Evolutionary conservation across 495 filamentous ascomycete species (phyloP).

Genomic region (Cudoniella acicularis): DNA sequence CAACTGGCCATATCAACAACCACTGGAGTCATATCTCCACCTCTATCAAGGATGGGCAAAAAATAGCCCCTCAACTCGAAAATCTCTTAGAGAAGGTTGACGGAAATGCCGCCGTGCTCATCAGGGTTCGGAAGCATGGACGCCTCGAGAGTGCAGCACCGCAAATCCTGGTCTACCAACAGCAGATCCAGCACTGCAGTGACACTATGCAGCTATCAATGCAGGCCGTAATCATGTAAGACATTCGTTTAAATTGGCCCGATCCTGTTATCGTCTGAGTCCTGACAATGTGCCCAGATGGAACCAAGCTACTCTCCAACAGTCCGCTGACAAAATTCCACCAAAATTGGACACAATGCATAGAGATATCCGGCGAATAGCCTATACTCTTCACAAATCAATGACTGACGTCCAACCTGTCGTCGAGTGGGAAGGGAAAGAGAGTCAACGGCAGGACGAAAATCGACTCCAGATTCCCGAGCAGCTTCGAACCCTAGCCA

Average conservation of each 20-base stretch:
- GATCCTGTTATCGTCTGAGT: no score
- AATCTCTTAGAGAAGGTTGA: conserved; percentile 8
- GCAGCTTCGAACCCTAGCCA: conserved; percentile 4
- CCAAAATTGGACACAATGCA: conserved; percentile 13
- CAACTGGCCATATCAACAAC: conserved; percentile 14
- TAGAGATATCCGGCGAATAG: conserved; percentile 9
- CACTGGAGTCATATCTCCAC: conserved; percentile 14
- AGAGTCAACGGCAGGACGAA: no score
- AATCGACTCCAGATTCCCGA: no score
- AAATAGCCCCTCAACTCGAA: conserved; percentile 1
- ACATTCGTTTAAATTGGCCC: no score
- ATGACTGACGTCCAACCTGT: no score
- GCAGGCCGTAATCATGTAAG: conserved; percentile 9
- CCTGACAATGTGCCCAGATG: no score
- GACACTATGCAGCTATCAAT: conserved; percentile 15
- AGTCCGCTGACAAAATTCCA: conserved; percentile 20
- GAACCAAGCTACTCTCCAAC: conserved; percentile 19
- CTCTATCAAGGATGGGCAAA: conserved; percentile 14
- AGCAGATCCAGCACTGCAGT: conserved; percentile 7
- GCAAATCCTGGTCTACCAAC: conserved; percentile 10
- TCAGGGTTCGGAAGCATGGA: conserved; percentile 7
- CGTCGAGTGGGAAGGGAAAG: no score
- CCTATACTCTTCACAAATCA: no score
- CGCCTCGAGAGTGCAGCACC: conserved; percentile 3
- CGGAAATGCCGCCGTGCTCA: conserved; percentile 9